Evolutionary conservation across 2,329 filamentous ascomycete genomes (phyloP).

Genomic region (Dactylellina sp.): DNA sequence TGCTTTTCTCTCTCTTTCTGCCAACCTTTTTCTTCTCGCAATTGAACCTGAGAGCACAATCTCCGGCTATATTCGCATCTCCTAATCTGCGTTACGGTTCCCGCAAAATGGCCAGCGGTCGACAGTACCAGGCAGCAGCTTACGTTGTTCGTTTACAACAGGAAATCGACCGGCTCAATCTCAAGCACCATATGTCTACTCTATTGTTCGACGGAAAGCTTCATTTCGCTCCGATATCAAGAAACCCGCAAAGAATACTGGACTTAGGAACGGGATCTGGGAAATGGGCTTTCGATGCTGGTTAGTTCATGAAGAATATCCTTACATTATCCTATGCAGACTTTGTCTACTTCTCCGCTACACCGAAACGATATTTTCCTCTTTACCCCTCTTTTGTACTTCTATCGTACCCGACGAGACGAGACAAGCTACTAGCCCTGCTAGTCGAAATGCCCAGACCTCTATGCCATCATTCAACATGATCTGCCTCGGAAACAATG

Average conservation of each 20-base stretch:
- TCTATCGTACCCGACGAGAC: constrained; percentile 38
- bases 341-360: constrained; percentile 39
- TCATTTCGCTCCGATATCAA: constrained; percentile 54
- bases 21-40: constrained; percentile 19
- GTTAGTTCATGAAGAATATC: constrained; percentile 58
- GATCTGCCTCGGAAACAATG: constrained; percentile 33
- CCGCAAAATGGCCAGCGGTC: constrained; percentile 28
- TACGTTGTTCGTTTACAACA: constrained; percentile 48
- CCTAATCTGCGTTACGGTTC: constrained; percentile 15
- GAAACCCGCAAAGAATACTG: constrained; percentile 63
- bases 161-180: constrained; percentile 56
- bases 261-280: constrained; percentile 66
- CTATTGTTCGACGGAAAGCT: constrained; percentile 56
- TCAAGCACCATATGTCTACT: constrained; percentile 52
- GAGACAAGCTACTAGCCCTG: constrained; percentile 17
- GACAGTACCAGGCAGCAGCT: constrained; percentile 42
- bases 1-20: constrained; percentile 10
- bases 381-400: constrained; percentile 44
- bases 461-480: constrained; percentile 44
- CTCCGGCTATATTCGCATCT: constrained; percentile 47
- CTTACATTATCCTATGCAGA: constrained; percentile 8
- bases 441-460: constrained; percentile 9
- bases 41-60: constrained; percentile 47
- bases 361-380: constrained; percentile 20
- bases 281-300: constrained; percentile 66